Conservation (phyloP, 768 basidiomycete species). For the Lactarius psammicola region DNA sequence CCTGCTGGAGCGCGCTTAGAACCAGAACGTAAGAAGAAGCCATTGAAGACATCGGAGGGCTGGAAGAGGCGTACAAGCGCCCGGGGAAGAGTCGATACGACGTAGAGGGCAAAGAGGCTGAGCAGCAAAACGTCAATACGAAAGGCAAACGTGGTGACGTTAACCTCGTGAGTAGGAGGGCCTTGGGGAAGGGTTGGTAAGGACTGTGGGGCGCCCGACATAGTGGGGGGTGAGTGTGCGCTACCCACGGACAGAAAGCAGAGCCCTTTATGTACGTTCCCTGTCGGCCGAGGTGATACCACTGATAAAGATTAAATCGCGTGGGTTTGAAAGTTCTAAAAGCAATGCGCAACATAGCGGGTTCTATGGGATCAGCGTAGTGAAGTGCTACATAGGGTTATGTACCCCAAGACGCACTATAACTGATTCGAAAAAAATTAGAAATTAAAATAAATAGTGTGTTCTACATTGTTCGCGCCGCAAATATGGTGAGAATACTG, state of each 20-base stretch:
- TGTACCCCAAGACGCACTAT: no score
- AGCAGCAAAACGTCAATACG: slow-evolving; percentile 21
- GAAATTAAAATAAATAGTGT: no score
- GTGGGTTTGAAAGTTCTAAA: not conserved
- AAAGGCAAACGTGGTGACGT: slow-evolving; percentile 15
- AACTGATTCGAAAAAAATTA: no score
- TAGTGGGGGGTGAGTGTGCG: not conserved
- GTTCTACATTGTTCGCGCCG: not conserved
- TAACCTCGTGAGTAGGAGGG: not conserved
- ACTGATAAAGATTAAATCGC: not conserved
- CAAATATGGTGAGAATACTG: no score
- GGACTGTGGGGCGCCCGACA: slow-evolving; percentile 1
- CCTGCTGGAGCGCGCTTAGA: not conserved
- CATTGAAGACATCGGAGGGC: slow-evolving; percentile 21
- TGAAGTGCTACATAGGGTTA: no score
- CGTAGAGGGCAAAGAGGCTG: slow-evolving; percentile 20
- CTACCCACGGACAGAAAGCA: not conserved
- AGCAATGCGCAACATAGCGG: not conserved
- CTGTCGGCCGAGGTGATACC: not conserved
- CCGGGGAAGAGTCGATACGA: slow-evolving; percentile 24
- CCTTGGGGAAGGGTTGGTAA: no score
- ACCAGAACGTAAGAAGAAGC: slow-evolving; percentile 22
- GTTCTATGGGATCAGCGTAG: no score
- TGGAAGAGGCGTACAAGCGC: slow-evolving; percentile 21
- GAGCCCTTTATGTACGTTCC: no score